These are phyloP conservation scores for Borovskyia barvae DNA, from an alignment of 208 protist species.

Conservation along the genomic window DNA sequence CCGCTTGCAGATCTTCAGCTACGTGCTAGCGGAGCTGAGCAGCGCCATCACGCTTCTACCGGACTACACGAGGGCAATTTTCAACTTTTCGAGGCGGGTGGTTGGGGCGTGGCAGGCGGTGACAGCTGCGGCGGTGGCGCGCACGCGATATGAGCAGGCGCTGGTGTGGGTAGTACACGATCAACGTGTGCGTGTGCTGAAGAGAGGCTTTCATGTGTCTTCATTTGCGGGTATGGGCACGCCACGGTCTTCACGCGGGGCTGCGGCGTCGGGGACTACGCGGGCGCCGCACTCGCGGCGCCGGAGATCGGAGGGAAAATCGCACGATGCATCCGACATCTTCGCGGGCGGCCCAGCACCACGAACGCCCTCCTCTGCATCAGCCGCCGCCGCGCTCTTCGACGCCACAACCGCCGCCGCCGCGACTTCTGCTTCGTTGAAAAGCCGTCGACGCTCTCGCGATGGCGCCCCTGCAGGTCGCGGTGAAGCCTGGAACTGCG, in stretches of 20 bases:
- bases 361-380: neutral
- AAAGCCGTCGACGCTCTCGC: neutral
- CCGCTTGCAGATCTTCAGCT: conserved; percentile 59
- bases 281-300: no score
- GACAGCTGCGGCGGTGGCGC: conserved; percentile 39
- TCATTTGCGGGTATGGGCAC: no score
- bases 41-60: conserved; percentile 60
- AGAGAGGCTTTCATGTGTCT: no score
- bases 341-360: no score
- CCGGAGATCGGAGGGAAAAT: no score
- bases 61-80: conserved; percentile 54
- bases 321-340: no score
- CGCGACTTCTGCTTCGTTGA: neutral
- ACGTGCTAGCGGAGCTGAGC: conserved; percentile 68
- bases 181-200: neutral
- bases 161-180: conserved; percentile 18
- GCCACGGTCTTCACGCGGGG: neutral
- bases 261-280: neutral
- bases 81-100: conserved; percentile 52
- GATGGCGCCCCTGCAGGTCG: neutral
- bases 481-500: neutral
- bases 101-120: conserved; percentile 63
- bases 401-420: no score
- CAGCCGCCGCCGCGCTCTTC: conserved; percentile 7
- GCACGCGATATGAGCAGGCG: conserved; percentile 24